A percentile compares a stretch with the other conserved stretches of the same genome.
Conservation (phyloP, 2,329 filamentous ascomycete genomes). For the Diaporthe caulivora region DNA sequence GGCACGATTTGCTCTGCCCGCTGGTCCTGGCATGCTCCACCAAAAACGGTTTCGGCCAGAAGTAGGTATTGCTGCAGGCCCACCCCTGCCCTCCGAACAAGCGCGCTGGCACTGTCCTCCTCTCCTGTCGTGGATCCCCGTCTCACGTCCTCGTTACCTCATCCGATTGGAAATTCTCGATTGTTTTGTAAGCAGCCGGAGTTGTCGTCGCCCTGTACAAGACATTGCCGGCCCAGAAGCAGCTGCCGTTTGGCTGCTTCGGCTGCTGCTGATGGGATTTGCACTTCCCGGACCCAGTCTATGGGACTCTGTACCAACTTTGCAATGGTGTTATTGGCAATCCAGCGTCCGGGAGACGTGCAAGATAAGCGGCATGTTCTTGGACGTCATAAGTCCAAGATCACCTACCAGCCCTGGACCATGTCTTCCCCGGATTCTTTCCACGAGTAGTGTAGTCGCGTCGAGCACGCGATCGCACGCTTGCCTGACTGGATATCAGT, state of each 20-base stretch:
- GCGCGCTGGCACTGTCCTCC: conserved; percentile 29
- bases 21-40: conserved; percentile 10
- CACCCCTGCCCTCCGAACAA: conserved; percentile 8
- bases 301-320: neutral
- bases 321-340: neutral
- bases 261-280: neutral
- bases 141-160: neutral
- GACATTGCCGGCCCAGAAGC: neutral
- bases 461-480: conserved; percentile 21
- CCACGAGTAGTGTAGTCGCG: neutral
- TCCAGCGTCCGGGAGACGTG: neutral
- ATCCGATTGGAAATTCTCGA: conserved; percentile 21
- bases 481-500: neutral
- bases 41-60: conserved; percentile 8
- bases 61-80: neutral
- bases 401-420: neutral
- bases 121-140: neutral
- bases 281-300: neutral
- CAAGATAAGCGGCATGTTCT: conserved; percentile 1
- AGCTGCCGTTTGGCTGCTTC: neutral
- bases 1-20: conserved; percentile 4
- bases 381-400: neutral
- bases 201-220: conserved; percentile 2
- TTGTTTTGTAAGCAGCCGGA: conserved; percentile 5
- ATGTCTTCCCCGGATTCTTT: conserved; percentile 18